Conservation (phyloP, 345 rosid genomes). For the Ceriops decandra region DNA sequence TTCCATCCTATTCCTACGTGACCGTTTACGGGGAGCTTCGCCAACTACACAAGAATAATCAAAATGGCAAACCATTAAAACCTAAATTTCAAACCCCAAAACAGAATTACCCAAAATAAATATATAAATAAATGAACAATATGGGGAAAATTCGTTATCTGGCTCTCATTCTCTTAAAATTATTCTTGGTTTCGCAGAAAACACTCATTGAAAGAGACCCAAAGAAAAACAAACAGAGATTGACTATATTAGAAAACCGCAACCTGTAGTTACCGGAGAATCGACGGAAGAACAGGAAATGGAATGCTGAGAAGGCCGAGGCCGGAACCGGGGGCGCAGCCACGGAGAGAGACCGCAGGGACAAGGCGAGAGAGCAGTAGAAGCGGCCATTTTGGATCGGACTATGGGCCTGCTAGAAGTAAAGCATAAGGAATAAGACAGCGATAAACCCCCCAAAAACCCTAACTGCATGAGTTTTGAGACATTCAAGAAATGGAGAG, state of each 20-base stretch:
- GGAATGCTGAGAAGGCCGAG: slow-evolving; percentile 28
- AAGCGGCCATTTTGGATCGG: slow-evolving; percentile 52
- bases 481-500: neutral
- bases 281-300: slow-evolving; percentile 56
- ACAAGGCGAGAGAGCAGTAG: slow-evolving; percentile 47
- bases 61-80: slow-evolving; percentile 7
- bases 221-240: neutral
- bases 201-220: neutral
- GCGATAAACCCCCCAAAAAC: slow-evolving; percentile 27
- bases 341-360: slow-evolving; percentile 42
- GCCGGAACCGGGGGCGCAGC: slow-evolving; percentile 14
- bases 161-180: neutral
- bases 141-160: neutral
- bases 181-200: neutral
- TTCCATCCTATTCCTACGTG: slow-evolving; percentile 46
- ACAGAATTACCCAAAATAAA: neutral
- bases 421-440: slow-evolving; percentile 27
- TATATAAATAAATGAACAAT: neutral
- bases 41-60: slow-evolving; percentile 34
- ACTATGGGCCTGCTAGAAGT: slow-evolving; percentile 25
- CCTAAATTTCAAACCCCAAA: neutral
- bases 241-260: neutral
- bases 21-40: slow-evolving; percentile 50
- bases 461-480: slow-evolving; percentile 26
- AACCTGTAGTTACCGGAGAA: slow-evolving; percentile 56